phyloP scores from a whole-genome alignment of 116 monocot genomes.

The Thalassia testudinum region DNA sequence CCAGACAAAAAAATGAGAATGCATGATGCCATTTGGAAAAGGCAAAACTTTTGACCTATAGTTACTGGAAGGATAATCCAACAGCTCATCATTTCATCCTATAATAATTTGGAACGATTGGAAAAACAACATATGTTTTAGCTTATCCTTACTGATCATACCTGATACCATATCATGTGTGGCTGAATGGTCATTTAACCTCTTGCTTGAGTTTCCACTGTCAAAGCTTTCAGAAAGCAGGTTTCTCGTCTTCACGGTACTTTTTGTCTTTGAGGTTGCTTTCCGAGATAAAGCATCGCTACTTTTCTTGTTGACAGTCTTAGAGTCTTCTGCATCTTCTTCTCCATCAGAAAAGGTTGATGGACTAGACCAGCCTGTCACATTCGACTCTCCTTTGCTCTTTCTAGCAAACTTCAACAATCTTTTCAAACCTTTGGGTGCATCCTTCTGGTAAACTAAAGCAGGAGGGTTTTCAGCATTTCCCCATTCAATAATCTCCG shows the following conservation, averaged over 20 bases:
- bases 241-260: constrained; percentile 29
- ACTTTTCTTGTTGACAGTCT: constrained; percentile 35
- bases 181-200: constrained; percentile 16
- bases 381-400: constrained; percentile 53
- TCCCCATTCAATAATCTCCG: constrained; percentile 94
- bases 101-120: too few species aligned
- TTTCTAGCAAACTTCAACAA: constrained; percentile 88
- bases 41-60: too few species aligned
- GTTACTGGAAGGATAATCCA: too few species aligned
- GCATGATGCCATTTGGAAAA: too few species aligned
- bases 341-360: constrained; percentile 87
- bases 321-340: constrained; percentile 71
- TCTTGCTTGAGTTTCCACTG: constrained; percentile 29
- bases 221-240: constrained; percentile 47
- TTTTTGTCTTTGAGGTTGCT: constrained; percentile 30
- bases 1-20: too few species aligned
- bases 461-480: constrained; percentile 98
- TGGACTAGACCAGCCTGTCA: constrained; percentile 45
- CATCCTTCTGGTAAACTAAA: constrained; percentile 86
- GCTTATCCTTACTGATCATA: constrained; percentile 4
- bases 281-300: constrained; percentile 31
- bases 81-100: too few species aligned
- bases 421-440: constrained; percentile 89
- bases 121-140: too few species aligned
- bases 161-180: constrained; percentile 31